Evolutionary conservation across 2,329 filamentous ascomycete genomes (phyloP).

Genomic region (Penicillium sp.): DNA sequence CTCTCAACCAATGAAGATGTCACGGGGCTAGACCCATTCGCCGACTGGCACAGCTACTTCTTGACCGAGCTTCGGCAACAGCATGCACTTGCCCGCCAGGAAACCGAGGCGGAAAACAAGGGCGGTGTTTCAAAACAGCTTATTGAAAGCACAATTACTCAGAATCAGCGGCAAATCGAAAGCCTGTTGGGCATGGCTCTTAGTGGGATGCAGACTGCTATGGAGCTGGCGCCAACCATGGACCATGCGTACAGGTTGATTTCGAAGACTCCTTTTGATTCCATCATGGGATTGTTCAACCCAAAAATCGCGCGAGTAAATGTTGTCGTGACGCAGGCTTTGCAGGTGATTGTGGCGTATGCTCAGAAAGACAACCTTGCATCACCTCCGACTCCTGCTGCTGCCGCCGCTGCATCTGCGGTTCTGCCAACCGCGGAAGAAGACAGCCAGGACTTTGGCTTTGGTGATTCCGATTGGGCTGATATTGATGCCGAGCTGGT

Average conservation of each 20-base stretch:
- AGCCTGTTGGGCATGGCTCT: conserved; percentile 54
- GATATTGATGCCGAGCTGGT: conserved; percentile 50
- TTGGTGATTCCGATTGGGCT: conserved; percentile 44
- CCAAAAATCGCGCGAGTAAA: conserved; percentile 46
- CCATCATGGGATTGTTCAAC: conserved; percentile 54
- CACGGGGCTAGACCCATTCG: conserved; percentile 48
- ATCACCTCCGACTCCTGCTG: conserved; percentile 18
- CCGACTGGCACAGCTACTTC: conserved; percentile 56
- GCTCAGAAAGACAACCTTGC: conserved; percentile 28
- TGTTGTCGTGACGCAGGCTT: conserved; percentile 48
- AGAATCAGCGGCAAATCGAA: conserved; percentile 59
- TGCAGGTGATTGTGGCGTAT: conserved; percentile 50
- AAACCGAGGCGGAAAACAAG: conserved; percentile 55
- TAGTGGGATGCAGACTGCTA: conserved; percentile 48
- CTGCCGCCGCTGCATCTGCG: conserved; percentile 20
- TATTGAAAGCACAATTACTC: conserved; percentile 52
- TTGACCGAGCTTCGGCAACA: conserved; percentile 53
- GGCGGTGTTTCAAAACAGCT: conserved; percentile 45
- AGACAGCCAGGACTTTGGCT: conserved; percentile 64
- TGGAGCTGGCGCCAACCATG: conserved; percentile 43
- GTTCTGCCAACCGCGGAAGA: conserved; percentile 45
- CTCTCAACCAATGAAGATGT: conserved; percentile 52
- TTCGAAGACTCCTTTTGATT: conserved; percentile 43
- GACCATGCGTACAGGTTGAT: conserved; percentile 46
- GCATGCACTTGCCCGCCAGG: conserved; percentile 55